Conservation (phyloP, 352 stramenopile genomes). For the Globisporangium nodosum region DNA sequence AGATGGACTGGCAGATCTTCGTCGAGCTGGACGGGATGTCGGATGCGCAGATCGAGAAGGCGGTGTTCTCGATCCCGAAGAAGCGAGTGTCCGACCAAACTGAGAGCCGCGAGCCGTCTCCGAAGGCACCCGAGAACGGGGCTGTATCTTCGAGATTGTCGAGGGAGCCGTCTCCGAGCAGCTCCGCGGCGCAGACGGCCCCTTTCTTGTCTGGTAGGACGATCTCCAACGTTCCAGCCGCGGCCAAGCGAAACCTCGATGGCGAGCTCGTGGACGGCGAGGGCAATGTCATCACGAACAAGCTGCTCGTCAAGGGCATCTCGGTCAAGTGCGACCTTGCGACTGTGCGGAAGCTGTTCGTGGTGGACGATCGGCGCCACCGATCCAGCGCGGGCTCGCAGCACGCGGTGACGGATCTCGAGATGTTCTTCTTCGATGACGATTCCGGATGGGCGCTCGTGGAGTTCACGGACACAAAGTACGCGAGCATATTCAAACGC, state of each 20-base stretch:
- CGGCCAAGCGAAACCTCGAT: conserved; percentile 6
- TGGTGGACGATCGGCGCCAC: conserved; percentile 15
- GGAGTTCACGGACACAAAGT: conserved; percentile 46
- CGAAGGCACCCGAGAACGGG: conserved; percentile 16
- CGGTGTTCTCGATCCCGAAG: conserved; percentile 82
- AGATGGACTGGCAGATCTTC: conserved; percentile 71
- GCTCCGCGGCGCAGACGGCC: background rate
- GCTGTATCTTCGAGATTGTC: background rate
- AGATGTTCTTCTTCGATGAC: conserved; percentile 72
- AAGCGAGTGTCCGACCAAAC: conserved; percentile 20
- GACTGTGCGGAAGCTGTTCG: conserved; percentile 41
- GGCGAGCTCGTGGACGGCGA: conserved; percentile 43
- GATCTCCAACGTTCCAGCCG: conserved; percentile 3
- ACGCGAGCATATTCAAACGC: conserved; percentile 36
- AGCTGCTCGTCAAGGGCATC: conserved; percentile 65
- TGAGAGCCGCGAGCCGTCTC: conserved; percentile 34
- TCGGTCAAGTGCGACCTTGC: conserved; percentile 41
- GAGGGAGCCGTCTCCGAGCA: conserved; percentile 8
- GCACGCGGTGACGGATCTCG: conserved; percentile 35
- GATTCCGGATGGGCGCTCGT: conserved; percentile 68
- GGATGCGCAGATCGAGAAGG: conserved; percentile 44
- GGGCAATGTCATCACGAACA: conserved; percentile 45
- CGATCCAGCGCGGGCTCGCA: background rate
- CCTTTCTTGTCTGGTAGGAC: background rate
- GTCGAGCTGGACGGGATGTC: conserved; percentile 41